phyloP scores from a whole-genome alignment of 1,139 yeast species.

The Magnusiomyces sp. region DNA sequence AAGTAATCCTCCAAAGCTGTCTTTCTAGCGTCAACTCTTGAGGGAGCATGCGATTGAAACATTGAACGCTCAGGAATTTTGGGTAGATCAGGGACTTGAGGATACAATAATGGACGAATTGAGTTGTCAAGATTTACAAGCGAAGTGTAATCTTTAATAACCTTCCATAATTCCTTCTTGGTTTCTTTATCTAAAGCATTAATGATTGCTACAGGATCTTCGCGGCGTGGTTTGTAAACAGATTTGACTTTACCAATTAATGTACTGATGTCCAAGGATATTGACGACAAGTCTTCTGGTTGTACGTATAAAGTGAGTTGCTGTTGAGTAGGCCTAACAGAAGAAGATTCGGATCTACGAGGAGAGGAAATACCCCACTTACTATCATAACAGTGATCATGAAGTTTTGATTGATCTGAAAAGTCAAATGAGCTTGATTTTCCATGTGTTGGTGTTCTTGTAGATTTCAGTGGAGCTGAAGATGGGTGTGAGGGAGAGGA shows the following conservation, averaged over 20 bases:
- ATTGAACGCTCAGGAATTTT: conserved; percentile 50
- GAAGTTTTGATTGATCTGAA: conserved; percentile 24
- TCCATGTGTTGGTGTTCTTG: background rate
- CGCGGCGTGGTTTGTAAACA: conserved; percentile 29
- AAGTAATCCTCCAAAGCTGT: conserved; percentile 53
- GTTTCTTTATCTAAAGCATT: conserved; percentile 52
- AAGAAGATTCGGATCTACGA: background rate
- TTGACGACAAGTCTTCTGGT: conserved; percentile 59
- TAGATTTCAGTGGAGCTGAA: too few relatives aligned
- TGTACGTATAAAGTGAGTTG: conserved; percentile 41
- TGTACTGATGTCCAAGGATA: conserved; percentile 52
- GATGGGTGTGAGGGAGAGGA: too few relatives aligned
- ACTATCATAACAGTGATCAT: background rate
- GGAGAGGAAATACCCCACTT: background rate
- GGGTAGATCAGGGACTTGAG: conserved; percentile 48
- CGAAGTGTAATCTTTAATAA: conserved; percentile 52
- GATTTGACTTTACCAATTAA: conserved; percentile 34
- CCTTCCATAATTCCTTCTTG: conserved; percentile 62
- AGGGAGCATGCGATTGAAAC: conserved; percentile 53
- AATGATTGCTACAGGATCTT: conserved; percentile 54
- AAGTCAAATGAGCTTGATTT: conserved; percentile 3
- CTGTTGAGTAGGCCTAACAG: too few relatives aligned
- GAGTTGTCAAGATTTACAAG: conserved; percentile 48
- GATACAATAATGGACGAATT: conserved; percentile 40
- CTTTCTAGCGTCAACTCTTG: conserved; percentile 56